Percentiles rank a stretch among this genome's conserved stretches.
These are phyloP conservation scores for Clonostachys sp. DNA, from an alignment of 2,329 filamentous ascomycete genomes.

Conservation along the genomic window DNA sequence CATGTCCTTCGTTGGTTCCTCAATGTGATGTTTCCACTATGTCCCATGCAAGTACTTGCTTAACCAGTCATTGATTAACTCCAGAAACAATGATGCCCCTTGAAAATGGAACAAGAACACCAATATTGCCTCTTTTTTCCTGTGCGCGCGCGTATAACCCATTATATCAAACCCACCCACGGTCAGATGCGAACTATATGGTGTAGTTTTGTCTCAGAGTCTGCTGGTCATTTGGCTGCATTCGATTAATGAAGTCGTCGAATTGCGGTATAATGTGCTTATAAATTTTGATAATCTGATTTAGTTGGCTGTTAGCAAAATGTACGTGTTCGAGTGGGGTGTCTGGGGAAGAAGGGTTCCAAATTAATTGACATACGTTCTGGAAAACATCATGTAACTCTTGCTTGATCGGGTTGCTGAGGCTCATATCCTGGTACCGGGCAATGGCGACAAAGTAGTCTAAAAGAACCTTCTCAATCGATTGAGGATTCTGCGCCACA, in stretches of 20 bases:
- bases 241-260: conserved; percentile 44
- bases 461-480: conserved; percentile 81
- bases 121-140: too few relatives aligned
- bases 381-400: conserved; percentile 71
- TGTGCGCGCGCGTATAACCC: too few relatives aligned
- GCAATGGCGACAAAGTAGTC: conserved; percentile 84
- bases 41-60: too few relatives aligned
- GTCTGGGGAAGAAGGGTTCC: not conserved
- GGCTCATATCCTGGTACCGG: conserved; percentile 62
- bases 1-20: too few relatives aligned
- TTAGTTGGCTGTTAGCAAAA: conserved; percentile 2
- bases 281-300: conserved; percentile 48
- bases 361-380: conserved; percentile 50
- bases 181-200: conserved; percentile 12
- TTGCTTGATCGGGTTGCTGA: conserved; percentile 56
- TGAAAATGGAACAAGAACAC: too few relatives aligned
- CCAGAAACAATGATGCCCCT: too few relatives aligned
- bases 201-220: conserved; percentile 42
- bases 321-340: not conserved
- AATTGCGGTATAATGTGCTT: conserved; percentile 57
- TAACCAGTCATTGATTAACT: too few relatives aligned
- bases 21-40: too few relatives aligned
- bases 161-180: too few relatives aligned
- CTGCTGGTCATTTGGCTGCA: conserved; percentile 44
- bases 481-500: conserved; percentile 81